Base-by-base conservation (phyloP, 139 green algal species). In the Raphidocelis subcapitata region DNA sequence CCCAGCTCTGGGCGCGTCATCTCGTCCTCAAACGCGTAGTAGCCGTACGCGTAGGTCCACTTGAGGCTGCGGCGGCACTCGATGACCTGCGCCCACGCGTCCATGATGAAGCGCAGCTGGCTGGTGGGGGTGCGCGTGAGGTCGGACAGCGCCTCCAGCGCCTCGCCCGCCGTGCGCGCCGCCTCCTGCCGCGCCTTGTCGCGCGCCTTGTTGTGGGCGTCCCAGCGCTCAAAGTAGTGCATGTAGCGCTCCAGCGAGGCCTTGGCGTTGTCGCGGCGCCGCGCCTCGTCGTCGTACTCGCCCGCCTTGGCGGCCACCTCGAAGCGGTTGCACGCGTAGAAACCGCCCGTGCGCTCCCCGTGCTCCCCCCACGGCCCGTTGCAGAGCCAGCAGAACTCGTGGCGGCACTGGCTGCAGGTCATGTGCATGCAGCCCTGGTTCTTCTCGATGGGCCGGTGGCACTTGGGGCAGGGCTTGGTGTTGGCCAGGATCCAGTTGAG, bases 31-130 rank as follows among this genome's bases (percentile, higher is more conserved):
- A 94, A 97, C 41, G 72, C 76, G 86, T 97, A 98, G 84, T 94
- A 98, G 20, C 94, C 95, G 61, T 92, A 96, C 16, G 91, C 89
- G 76, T 99, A 99, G 47, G 95, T 98, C 93, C 95, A 99, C 85
- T 98, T 99, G 18, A 99, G 85, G n/a, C 97, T 89, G 47, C 94
- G 88, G 28, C 94, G 83, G 86, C 96, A 99, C 63, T 98, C 88
- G 24, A 97, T 83, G 56, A 91, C 86, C 88, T 95, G 86, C 36
- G 74, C 67, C 90, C 86, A 94, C 10, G 92, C 94, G 41, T 98
- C 94, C 24, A 79, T 78, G 32, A 97, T 86, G 78, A 98, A 97
- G 81, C 92, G 93, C 33, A 98, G 86, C 88, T 98, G 92, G 59
- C 70, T 87, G 67, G 86, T 88, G 44, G 93, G 92, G 44, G 91